phyloP scores from a whole-genome alignment of 257 asterid genomes.

The Solanum bulbocastanum region DNA sequence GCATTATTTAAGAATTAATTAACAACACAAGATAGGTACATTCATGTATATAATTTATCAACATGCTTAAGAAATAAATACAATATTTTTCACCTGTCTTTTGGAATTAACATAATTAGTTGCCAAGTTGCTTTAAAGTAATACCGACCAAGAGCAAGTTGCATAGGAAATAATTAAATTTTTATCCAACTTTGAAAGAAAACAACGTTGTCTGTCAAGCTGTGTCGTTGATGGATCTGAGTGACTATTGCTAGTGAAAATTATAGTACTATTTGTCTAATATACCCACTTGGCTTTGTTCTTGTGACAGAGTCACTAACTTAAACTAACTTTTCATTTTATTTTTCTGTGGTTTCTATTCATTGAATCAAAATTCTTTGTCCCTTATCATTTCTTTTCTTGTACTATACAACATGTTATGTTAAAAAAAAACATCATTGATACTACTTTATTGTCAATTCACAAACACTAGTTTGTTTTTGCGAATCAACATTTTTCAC shows the following conservation, averaged over 20 bases:
- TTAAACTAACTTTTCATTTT: neutral
- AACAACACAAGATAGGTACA: neutral
- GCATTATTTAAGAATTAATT: neutral
- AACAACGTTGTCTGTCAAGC: neutral
- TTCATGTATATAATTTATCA: neutral
- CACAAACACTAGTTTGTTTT: neutral
- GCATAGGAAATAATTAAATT: neutral
- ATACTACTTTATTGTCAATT: neutral
- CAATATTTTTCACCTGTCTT: neutral
- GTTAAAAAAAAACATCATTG: neutral
- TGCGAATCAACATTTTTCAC: neutral
- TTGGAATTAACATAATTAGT: neutral
- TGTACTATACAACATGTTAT: neutral
- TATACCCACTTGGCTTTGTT: neutral
- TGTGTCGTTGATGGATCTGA: neutral
- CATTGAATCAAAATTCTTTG: neutral
- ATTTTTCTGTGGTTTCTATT: neutral
- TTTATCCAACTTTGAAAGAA: neutral
- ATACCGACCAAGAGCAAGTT: neutral
- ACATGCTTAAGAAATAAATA: neutral
- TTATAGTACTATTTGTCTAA: neutral
- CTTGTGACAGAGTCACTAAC: neutral
- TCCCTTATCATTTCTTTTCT: neutral
- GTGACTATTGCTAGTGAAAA: neutral
- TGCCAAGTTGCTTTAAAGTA: slow-evolving; percentile 4